Conservation (phyloP, 1,139 yeast genomes). For the Saccharomyces hybrid region DNA sequence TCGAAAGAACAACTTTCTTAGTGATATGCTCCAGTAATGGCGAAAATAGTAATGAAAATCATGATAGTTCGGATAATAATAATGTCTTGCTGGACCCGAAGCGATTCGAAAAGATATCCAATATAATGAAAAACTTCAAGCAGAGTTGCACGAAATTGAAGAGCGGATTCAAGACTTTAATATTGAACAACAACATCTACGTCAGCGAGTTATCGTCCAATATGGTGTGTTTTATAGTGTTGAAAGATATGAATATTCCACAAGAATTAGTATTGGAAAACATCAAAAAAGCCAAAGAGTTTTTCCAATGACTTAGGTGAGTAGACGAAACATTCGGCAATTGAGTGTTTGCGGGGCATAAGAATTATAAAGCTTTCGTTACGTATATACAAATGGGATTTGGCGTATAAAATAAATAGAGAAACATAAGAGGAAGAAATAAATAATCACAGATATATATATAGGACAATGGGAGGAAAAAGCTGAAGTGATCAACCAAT, state of each 20-base stretch:
- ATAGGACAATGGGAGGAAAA: not conserved
- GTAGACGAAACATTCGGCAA: not conserved
- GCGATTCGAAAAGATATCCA: constrained; percentile 87
- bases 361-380: not conserved
- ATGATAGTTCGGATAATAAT: constrained; percentile 6
- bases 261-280: constrained; percentile 34
- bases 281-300: constrained; percentile 34
- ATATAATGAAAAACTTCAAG: constrained; percentile 88
- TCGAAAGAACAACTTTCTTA: constrained; percentile 88
- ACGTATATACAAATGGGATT: not conserved
- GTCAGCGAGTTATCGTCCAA: constrained; percentile 39
- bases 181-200: constrained; percentile 59
- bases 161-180: constrained; percentile 63
- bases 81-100: constrained; percentile 57
- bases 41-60: constrained; percentile 32
- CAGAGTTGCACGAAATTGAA: constrained; percentile 87
- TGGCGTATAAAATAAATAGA: not conserved
- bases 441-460: constrained; percentile 1
- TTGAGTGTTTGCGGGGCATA: not conserved
- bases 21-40: constrained; percentile 66
- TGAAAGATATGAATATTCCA: constrained; percentile 28
- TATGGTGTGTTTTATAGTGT: constrained; percentile 37
- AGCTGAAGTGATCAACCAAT: not conserved
- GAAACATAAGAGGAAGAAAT: not conserved
- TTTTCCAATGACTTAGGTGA: constrained; percentile 27